These are phyloP conservation scores for Pseudogymnoascus sp. DNA, from an alignment of 2,329 filamentous ascomycete genomes.

Conservation along the genomic window DNA sequence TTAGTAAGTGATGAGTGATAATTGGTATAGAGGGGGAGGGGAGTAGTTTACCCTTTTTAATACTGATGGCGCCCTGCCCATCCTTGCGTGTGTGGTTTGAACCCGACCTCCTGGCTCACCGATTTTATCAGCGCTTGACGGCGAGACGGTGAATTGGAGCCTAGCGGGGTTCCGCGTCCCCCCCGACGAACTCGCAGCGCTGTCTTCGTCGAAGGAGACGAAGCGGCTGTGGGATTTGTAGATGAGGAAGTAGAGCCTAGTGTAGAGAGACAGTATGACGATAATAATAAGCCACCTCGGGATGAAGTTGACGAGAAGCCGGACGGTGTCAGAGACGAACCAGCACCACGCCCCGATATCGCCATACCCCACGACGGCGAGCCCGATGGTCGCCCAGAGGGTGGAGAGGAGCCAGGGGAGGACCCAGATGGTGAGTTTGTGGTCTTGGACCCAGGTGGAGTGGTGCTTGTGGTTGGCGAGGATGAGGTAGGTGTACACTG, in stretches of 20 bases:
- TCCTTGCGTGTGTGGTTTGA: conserved; percentile 13
- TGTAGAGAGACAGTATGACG: conserved; percentile 33
- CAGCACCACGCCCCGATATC: conserved; percentile 36
- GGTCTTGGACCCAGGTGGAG: conserved; percentile 33
- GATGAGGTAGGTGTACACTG: conserved; percentile 35
- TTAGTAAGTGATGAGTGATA: not conserved
- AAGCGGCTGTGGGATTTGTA: conserved; percentile 32
- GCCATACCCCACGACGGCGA: conserved; percentile 27
- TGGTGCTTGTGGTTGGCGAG: conserved; percentile 32
- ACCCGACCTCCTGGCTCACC: too few species aligned
- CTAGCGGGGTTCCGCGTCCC: conserved; percentile 22
- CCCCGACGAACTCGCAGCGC: conserved; percentile 13
- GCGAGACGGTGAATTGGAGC: conserved; percentile 17
- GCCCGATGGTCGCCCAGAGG: conserved; percentile 31
- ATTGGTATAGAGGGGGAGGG: not conserved
- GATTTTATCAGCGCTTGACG: conserved; percentile 10
- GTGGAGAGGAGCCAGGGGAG: conserved; percentile 33
- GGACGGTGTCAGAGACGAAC: conserved; percentile 33
- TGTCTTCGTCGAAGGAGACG: conserved; percentile 25
- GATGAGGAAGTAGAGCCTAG: conserved; percentile 34
- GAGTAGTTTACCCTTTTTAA: not conserved
- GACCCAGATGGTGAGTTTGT: conserved; percentile 29
- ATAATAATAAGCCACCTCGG: conserved; percentile 37
- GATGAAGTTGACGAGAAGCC: conserved; percentile 36
- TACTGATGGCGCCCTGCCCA: not conserved